Conservation (phyloP, 371 early-diverging fungal species). For the Funneliformis caledonium region DNA sequence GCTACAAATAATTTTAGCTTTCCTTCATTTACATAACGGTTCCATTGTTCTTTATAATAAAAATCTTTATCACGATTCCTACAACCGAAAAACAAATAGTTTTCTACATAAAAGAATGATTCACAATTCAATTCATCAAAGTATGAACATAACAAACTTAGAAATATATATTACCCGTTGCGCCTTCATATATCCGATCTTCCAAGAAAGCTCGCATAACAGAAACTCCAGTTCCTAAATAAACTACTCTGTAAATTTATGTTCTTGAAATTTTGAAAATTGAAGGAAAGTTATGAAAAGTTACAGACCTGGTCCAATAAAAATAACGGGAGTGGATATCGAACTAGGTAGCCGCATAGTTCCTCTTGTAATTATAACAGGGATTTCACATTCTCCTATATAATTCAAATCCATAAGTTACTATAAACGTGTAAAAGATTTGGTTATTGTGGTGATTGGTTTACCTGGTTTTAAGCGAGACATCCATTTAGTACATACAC, state of each 20-base stretch:
- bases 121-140: not conserved
- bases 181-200: constrained; percentile 57
- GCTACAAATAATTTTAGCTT: constrained; percentile 70
- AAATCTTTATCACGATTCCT: constrained; percentile 74
- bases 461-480: constrained; percentile 41
- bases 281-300: not conserved
- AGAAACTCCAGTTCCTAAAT: constrained; percentile 85
- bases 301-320: constrained; percentile 73
- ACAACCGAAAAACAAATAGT: constrained; percentile 84
- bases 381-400: constrained; percentile 47
- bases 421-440: not conserved
- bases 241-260: not conserved
- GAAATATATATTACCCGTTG: constrained; percentile 46
- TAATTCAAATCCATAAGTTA: not conserved
- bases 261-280: not conserved
- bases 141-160: not conserved
- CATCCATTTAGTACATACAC: constrained; percentile 88
- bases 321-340: constrained; percentile 63
- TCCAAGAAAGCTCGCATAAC: constrained; percentile 90
- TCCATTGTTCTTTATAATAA: constrained; percentile 72
- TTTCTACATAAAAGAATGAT: constrained; percentile 54
- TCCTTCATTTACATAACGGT: constrained; percentile 53
- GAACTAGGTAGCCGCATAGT: constrained; percentile 71
- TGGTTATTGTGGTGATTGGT: not conserved
- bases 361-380: constrained; percentile 68